A percentile compares a stretch with the other conserved stretches of the same genome.
phyloP scores from a whole-genome alignment of 2,329 filamentous ascomycete genomes.

The Rhynchosporium graminicola region DNA sequence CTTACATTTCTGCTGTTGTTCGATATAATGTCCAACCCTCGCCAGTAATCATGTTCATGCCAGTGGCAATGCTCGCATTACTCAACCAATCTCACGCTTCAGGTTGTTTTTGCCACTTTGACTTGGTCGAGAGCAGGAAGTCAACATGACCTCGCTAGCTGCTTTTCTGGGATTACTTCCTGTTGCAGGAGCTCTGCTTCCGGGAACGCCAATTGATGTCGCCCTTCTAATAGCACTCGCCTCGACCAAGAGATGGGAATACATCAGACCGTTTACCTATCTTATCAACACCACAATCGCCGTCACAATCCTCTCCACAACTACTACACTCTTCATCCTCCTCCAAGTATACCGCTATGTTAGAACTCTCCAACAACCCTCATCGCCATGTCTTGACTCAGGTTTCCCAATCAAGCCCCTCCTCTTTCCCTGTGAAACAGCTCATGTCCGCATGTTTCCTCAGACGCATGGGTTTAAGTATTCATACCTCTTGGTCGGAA shows the following conservation, averaged over 20 bases:
- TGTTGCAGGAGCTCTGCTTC: background rate
- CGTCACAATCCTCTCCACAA: slow-evolving; percentile 11
- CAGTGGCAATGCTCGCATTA: background rate
- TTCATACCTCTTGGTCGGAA: slow-evolving; percentile 68
- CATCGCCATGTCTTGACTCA: slow-evolving; percentile 16
- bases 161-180: slow-evolving; percentile 11
- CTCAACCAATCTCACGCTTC: too few relatives aligned
- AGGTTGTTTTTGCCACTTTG: background rate
- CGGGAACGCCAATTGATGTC: slow-evolving; percentile 10
- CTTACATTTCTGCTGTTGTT: background rate
- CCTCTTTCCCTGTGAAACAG: slow-evolving; percentile 65
- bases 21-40: background rate
- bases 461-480: slow-evolving; percentile 68
- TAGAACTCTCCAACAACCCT: slow-evolving; percentile 20
- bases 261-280: slow-evolving; percentile 9
- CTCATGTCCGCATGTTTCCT: slow-evolving; percentile 67
- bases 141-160: slow-evolving; percentile 2
- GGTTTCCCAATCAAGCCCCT: slow-evolving; percentile 43
- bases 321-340: slow-evolving; percentile 18
- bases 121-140: background rate
- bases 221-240: slow-evolving; percentile 17
- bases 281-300: slow-evolving; percentile 24
- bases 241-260: slow-evolving; percentile 19
- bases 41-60: background rate
- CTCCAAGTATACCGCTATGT: slow-evolving; percentile 31